Percentiles rank a stretch among this genome's conserved stretches.
These are phyloP conservation scores for Ceratocystis eucalypticola DNA, from an alignment of 2,329 filamentous ascomycete genomes.

Conservation along the genomic window DNA sequence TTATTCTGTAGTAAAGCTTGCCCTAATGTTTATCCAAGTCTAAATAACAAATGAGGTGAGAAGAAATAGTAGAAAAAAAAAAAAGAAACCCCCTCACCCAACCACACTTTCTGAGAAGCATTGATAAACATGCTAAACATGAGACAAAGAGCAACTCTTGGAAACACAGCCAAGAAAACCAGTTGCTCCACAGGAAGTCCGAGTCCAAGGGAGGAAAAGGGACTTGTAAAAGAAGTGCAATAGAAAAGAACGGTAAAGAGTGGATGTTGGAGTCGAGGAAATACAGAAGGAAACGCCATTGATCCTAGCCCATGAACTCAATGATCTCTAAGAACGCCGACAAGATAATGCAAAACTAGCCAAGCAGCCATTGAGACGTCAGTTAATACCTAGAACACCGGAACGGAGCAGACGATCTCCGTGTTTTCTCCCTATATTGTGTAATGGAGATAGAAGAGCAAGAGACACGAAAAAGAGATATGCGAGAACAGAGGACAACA, in stretches of 20 bases:
- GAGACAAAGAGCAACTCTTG: neutral
- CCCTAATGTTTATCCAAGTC: conserved; percentile 9
- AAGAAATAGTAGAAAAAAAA: neutral
- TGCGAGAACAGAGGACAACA: neutral
- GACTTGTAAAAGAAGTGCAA: neutral
- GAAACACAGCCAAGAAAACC: neutral
- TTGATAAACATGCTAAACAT: conserved; percentile 1
- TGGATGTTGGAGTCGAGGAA: neutral
- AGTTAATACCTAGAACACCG: neutral
- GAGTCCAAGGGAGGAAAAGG: neutral
- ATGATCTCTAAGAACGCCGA: neutral
- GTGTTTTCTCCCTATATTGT: neutral
- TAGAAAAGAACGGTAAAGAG: neutral
- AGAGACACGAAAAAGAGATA: neutral
- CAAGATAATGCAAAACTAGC: neutral
- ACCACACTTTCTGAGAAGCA: neutral
- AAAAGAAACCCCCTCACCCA: neutral
- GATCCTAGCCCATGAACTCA: neutral
- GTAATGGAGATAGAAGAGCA: neutral
- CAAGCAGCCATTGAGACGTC: neutral
- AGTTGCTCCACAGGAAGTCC: neutral
- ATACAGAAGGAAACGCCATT: neutral
- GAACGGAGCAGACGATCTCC: neutral
- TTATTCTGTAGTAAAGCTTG: conserved; percentile 5
- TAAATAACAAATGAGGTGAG: neutral